A percentile compares a stretch with the other conserved stretches of the same genome.
Evolutionary conservation across 768 basidiomycete genomes (phyloP).

Genomic region (Lactarius hatsudake): DNA sequence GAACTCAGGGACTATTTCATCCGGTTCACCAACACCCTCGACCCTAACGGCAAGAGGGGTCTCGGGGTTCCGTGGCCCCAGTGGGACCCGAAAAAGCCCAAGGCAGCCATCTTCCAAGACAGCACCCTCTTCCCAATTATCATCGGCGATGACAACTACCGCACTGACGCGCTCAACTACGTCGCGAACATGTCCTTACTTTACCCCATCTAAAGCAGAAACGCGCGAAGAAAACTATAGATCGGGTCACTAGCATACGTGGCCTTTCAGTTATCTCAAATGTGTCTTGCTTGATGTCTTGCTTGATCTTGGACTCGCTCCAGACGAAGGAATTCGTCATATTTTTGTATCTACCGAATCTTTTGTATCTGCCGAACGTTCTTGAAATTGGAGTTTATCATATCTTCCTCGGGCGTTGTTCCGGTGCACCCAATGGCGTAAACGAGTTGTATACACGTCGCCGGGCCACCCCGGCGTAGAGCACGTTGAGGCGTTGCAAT

Average conservation of each 20-base stretch:
- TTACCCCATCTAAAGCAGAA: slow-evolving; percentile 18
- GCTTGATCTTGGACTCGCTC: background rate
- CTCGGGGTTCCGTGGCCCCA: slow-evolving; percentile 20
- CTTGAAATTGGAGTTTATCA: background rate
- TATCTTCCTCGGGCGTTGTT: background rate
- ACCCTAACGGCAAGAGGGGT: slow-evolving; percentile 22
- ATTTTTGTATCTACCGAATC: background rate
- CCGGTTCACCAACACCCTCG: slow-evolving; percentile 21
- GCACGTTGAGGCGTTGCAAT: background rate
- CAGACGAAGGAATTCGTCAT: background rate
- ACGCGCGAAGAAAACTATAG: background rate
- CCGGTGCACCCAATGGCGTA: background rate
- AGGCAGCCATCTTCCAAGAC: slow-evolving; percentile 23
- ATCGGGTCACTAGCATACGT: background rate
- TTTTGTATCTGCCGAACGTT: background rate
- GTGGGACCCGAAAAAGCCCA: slow-evolving; percentile 16
- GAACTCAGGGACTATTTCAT: slow-evolving; percentile 25
- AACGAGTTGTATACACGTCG: background rate
- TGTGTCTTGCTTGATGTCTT: background rate
- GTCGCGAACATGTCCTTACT: slow-evolving; percentile 21
- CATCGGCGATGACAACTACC: slow-evolving; percentile 20
- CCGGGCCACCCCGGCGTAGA: background rate
- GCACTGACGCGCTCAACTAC: slow-evolving; percentile 9
- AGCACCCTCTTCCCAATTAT: slow-evolving; percentile 5
- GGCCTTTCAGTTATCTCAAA: background rate